These are phyloP conservation scores for Alternaria sp. DNA, from an alignment of 2,329 filamentous ascomycete species.

Conservation along the genomic window DNA sequence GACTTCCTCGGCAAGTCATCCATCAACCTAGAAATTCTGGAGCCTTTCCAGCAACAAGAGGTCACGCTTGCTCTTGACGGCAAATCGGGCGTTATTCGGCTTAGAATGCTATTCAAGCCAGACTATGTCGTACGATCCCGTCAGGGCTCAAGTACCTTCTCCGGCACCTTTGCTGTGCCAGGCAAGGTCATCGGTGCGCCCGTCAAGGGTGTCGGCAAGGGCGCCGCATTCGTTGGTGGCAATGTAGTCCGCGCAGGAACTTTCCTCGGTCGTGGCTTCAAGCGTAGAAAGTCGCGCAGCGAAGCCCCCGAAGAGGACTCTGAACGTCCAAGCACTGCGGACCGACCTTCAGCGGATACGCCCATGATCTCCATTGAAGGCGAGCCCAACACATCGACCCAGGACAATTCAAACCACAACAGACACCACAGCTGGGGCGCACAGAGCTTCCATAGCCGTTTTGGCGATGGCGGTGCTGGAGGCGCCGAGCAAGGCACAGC, in stretches of 20 bases:
- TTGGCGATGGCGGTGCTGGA: slow-evolving; percentile 54
- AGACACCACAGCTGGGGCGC: slow-evolving; percentile 50
- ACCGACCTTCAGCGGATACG: slow-evolving; percentile 42
- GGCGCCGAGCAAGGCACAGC: slow-evolving; percentile 75
- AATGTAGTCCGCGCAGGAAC: slow-evolving; percentile 89
- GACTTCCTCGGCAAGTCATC: slow-evolving; percentile 82
- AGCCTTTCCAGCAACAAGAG: slow-evolving; percentile 85
- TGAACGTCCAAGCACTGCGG: slow-evolving; percentile 56
- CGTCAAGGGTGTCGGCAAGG: slow-evolving; percentile 88
- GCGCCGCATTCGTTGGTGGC: slow-evolving; percentile 74
- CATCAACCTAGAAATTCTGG: slow-evolving; percentile 80
- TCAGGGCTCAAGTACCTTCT: slow-evolving; percentile 92
- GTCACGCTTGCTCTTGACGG: slow-evolving; percentile 80
- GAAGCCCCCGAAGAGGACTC: slow-evolving; percentile 52
- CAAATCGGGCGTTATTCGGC: slow-evolving; percentile 82
- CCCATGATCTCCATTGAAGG: slow-evolving; percentile 47
- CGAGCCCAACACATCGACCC: slow-evolving; percentile 23
- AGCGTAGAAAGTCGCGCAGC: slow-evolving; percentile 70
- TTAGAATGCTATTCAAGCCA: slow-evolving; percentile 91
- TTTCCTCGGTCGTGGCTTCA: slow-evolving; percentile 87
- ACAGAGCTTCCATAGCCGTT: slow-evolving; percentile 52
- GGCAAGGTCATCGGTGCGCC: slow-evolving; percentile 92
- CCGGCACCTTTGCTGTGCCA: slow-evolving; percentile 84
- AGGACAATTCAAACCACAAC: slow-evolving; percentile 38
- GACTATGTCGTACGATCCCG: slow-evolving; percentile 86